Base-by-base conservation (phyloP, 768 basidiomycete species). In the Amanita rubescens region DNA sequence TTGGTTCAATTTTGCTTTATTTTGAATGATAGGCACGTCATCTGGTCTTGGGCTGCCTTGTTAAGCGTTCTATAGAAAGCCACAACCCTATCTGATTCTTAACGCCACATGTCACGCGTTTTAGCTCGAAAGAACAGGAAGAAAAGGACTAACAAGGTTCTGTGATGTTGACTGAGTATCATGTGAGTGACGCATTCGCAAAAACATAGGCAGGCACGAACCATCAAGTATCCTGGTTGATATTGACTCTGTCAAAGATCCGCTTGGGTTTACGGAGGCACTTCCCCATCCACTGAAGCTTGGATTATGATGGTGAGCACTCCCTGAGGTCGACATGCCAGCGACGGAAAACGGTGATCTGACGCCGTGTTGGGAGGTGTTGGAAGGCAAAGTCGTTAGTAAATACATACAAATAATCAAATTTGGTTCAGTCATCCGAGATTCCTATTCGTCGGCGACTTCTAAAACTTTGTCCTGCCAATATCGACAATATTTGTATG, bases 171-270 rank as follows among this genome's bases (percentile, higher is more conserved):
- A 84, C 84, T 86, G 51, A 5, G 50, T 5, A 27, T 5, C 15
- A 49, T 9, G 20, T 24, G 33, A 24, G 6, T n/a, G 54, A 34
- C 37, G 35, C 1, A 17, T 57, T 8, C 51, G 42, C 7, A 38
- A 3, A 3, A 55, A 20, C 30, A 44, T n/a, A 37, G 19, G n/a
- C 22, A 35, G 17, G 12, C 35, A 60, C 81, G 54, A 45, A 89
- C 88, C 83, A 91, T 79, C 50, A 91, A 73, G 65, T 90, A 91
- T 3, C 88, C 88, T 33, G 85, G 75, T 61, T 90, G 88, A 64
- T 90, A 90, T 59, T 86, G 85, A 51, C 83, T 80, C 58, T 86
- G 75, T 67, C 17, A 82, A 71, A 9, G 74, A 64, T 20, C 69
- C 64, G 34, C 69, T 60, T 20, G 79, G 70, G 58, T 75, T 77